Evolutionary conservation across 2,329 filamentous ascomycete genomes (phyloP), one percentile per base, ranked within the genome.

Genomic region (Aspergillus melleus): DNA sequence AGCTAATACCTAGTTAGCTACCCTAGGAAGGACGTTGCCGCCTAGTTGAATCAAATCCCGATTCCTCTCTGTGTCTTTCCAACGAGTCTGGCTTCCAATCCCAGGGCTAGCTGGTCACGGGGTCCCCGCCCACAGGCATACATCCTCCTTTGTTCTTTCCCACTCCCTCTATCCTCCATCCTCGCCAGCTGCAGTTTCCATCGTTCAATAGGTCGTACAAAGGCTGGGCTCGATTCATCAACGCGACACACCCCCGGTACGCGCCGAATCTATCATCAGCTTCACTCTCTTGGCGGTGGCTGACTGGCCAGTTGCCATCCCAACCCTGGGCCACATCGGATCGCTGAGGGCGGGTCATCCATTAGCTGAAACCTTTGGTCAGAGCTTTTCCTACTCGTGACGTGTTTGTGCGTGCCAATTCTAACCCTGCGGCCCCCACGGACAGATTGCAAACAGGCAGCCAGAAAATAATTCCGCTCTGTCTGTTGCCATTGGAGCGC

Each of bases 311-410:
- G 30, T 58, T 53, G 26, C 20, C 42, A 54, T 47, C 39, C 42
- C 29, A 47, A 36, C 55, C 36, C 16, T 30, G 26, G 42, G 46
- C 55, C 50, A 58, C 50, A 39, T 58, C 46, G 49, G 20, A 54
- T 39, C 47, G 50, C 42, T 53, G 55, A 54, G 36, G 55, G 50
- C 26, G 19, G 55, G 46, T 42, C 55, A 49, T 29, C 50, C 20
- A 20, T 49, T 58, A 32, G 24, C 42, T 53, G 44, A 44, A 14
- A 42, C 14, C 16, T 44, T 20, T 58, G 30, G 30, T n/a, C 36
- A 42, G 36, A 16, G 36, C 44, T 47, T 46, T 47, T 9, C 19
- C 19, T 42, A n/a, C 50, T 52, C 11, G 24, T 52, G 29, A 47
- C 50, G 29, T 30, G 36, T 20, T 19, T 24, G n/a, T 52, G 24